phyloP scores from a whole-genome alignment of 2,329 filamentous ascomycete genomes.

The Leptographium lundbergii region DNA sequence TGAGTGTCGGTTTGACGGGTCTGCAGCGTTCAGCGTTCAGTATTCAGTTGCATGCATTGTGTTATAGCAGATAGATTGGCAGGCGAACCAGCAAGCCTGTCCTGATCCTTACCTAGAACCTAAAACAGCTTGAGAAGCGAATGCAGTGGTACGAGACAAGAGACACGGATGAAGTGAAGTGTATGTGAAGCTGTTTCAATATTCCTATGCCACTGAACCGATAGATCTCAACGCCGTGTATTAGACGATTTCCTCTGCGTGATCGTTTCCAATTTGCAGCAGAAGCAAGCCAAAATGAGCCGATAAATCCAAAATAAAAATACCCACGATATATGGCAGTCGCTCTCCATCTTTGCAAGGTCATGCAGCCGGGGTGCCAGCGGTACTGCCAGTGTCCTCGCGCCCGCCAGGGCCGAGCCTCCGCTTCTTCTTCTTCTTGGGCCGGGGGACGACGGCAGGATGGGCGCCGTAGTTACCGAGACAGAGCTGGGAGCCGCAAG shows the following conservation, averaged over 20 bases:
- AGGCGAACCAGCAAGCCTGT: background rate
- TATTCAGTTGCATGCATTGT: background rate
- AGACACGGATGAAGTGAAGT: background rate
- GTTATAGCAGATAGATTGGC: background rate
- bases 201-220: background rate
- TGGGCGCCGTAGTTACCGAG: constrained; percentile 64
- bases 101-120: background rate
- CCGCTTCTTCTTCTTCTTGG: constrained; percentile 68
- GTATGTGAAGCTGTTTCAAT: background rate
- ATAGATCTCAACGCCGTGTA: background rate
- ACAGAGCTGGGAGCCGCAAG: constrained; percentile 67
- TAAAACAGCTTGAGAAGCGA: background rate
- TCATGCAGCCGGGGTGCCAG: constrained; percentile 37
- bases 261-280: background rate
- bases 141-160: background rate
- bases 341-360: too few species aligned
- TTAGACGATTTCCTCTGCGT: background rate
- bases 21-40: background rate
- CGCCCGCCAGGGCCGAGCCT: constrained; percentile 27
- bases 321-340: background rate
- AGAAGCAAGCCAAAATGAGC: background rate
- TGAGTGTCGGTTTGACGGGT: constrained; percentile 5
- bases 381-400: constrained; percentile 46
- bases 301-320: background rate
- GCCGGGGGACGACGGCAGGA: constrained; percentile 60